phyloP scores from a whole-genome alignment of 352 stramenopile species.

The Globisporangium perplexum region DNA sequence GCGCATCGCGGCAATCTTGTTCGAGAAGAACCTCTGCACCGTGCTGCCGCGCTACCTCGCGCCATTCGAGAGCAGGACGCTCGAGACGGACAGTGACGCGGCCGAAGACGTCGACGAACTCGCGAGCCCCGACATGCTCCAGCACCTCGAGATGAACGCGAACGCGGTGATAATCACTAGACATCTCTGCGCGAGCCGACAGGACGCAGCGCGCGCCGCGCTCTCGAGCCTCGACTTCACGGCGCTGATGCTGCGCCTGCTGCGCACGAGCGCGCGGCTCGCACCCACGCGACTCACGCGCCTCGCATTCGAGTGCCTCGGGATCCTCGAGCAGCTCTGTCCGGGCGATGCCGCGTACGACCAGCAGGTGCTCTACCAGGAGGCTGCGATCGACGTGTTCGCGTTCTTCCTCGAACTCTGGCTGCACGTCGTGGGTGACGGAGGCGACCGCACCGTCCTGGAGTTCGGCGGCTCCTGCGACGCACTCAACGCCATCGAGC shows the following conservation, averaged over 20 bases:
- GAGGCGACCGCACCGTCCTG: slow-evolving; percentile 1
- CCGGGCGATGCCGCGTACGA: slow-evolving; percentile 15
- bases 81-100: neutral
- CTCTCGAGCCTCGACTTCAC: slow-evolving; percentile 40
- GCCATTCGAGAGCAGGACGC: slow-evolving; percentile 6
- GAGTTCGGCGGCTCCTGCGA: neutral
- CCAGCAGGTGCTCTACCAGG: slow-evolving; percentile 34
- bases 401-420: slow-evolving; percentile 27
- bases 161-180: slow-evolving; percentile 16
- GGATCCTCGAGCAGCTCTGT: slow-evolving; percentile 34
- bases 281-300: slow-evolving; percentile 1
- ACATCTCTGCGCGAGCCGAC: slow-evolving; percentile 26
- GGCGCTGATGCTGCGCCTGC: slow-evolving; percentile 26
- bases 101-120: neutral
- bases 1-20: slow-evolving; percentile 43
- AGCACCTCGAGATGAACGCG: slow-evolving; percentile 16
- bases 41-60: slow-evolving; percentile 35
- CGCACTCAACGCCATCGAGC: neutral
- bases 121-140: neutral
- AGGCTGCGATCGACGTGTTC: slow-evolving; percentile 34
- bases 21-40: slow-evolving; percentile 49
- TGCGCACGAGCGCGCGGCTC: slow-evolving; percentile 17
- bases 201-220: slow-evolving; percentile 24
- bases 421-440: slow-evolving; percentile 12
- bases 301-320: slow-evolving; percentile 30